phyloP scores from a whole-genome alignment of 108 stramenopile genomes.

The Pseudonitzschia pungens region DNA sequence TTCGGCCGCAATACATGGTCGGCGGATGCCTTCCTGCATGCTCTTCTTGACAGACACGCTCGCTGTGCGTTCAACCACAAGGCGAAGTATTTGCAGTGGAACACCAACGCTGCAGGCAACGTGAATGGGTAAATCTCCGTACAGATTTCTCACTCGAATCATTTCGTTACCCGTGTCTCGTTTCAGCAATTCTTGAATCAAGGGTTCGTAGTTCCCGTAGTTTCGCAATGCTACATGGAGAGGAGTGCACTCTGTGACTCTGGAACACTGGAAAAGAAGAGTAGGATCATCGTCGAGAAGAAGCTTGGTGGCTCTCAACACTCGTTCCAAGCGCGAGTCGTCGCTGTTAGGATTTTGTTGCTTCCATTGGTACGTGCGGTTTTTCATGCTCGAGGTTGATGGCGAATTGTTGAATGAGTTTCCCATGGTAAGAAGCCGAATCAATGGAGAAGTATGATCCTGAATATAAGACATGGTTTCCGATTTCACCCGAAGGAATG shows the following conservation, averaged over 20 bases:
- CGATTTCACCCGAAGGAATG: slow-evolving; percentile 1
- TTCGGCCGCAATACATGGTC: neutral
- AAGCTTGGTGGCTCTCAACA: slow-evolving; percentile 20
- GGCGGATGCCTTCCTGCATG: neutral
- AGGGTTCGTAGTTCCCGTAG: slow-evolving; percentile 32
- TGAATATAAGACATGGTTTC: neutral
- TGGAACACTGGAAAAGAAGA: slow-evolving; percentile 1
- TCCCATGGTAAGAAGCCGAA: slow-evolving; percentile 30
- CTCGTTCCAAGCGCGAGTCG: neutral
- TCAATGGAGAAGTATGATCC: slow-evolving; percentile 23
- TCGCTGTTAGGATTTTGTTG: neutral
- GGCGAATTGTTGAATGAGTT: neutral
- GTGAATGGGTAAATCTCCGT: slow-evolving; percentile 48
- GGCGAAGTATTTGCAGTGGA: slow-evolving; percentile 21
- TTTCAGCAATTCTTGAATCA: slow-evolving; percentile 30
- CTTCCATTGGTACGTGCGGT: neutral
- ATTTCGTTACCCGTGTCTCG: slow-evolving; percentile 9
- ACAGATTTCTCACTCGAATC: slow-evolving; percentile 25
- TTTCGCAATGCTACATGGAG: slow-evolving; percentile 45
- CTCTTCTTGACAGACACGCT: neutral
- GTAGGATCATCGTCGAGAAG: slow-evolving; percentile 14
- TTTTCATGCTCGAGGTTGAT: neutral
- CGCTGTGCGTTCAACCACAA: slow-evolving; percentile 23
- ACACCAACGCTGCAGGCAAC: slow-evolving; percentile 40
- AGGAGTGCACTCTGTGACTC: slow-evolving; percentile 36